Conservation (phyloP, 148 eudicot genomes). For the Oxyria digyna region DNA sequence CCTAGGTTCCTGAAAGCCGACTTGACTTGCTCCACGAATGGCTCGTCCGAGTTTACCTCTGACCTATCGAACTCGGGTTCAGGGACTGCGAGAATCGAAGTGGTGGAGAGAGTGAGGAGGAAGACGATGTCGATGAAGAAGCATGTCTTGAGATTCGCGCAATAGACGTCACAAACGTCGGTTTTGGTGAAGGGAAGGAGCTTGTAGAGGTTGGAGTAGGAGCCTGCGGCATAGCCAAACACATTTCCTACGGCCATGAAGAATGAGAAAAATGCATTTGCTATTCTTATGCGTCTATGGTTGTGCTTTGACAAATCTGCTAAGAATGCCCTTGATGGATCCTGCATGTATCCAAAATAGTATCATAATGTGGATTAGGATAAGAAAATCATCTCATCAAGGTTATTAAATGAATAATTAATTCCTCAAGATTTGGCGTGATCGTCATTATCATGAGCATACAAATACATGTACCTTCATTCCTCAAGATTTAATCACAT, state of each 20-base stretch:
- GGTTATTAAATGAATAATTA: too few species aligned
- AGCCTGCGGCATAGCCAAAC: constrained; percentile 71
- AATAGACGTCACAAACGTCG: constrained; percentile 44
- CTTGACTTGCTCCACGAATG: constrained; percentile 39
- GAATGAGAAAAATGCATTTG: constrained; percentile 50
- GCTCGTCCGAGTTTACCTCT: constrained; percentile 8
- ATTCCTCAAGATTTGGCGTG: too few species aligned
- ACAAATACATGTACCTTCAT: too few species aligned
- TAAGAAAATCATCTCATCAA: too few species aligned
- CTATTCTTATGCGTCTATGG: constrained; percentile 26
- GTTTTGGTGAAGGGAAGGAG: constrained; percentile 56
- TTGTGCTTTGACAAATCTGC: constrained; percentile 51
- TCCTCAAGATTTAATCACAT: too few species aligned
- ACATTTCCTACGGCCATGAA: constrained; percentile 67
- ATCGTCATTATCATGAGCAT: too few species aligned
- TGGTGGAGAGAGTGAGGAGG: constrained; percentile 19
- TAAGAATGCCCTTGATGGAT: constrained; percentile 64
- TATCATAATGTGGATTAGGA: too few species aligned
- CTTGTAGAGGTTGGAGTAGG: constrained; percentile 35
- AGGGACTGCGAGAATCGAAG: constrained; percentile 23
- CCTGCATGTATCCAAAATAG: too few species aligned
- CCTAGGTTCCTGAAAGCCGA: constrained; percentile 37
- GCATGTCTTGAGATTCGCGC: constrained; percentile 73
- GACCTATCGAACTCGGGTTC: constrained; percentile 18
- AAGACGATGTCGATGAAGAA: constrained; percentile 48